A percentile compares a stretch with the other conserved stretches of the same genome.
phyloP scores from a whole-genome alignment of 169 alveolate genomes.

The Cryptosporidium tyzzeri region DNA sequence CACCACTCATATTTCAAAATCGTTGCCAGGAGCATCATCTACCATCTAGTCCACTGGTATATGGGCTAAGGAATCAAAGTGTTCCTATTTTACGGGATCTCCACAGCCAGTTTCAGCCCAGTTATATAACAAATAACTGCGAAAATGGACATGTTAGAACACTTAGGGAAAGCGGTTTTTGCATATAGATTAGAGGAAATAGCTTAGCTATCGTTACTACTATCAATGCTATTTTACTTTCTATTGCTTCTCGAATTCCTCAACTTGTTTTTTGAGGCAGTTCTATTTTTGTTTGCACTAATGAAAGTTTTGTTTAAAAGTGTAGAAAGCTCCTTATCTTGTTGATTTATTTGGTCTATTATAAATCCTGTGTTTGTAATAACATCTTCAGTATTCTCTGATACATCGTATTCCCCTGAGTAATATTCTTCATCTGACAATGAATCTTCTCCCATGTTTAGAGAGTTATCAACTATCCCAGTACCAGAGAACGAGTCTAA shows the following conservation, averaged over 20 bases:
- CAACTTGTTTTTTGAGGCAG: background rate
- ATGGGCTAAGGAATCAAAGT: slow-evolving; percentile 10
- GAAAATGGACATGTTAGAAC: slow-evolving; percentile 1
- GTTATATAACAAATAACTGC: background rate
- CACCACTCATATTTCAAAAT: background rate
- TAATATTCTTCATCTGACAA: slow-evolving; percentile 35
- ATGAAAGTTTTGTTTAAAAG: slow-evolving; percentile 28
- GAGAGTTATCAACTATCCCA: slow-evolving; percentile 10
- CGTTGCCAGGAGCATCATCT: background rate
- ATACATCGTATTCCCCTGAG: slow-evolving; percentile 8
- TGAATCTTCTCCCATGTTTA: background rate
- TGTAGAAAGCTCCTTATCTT: slow-evolving; percentile 57
- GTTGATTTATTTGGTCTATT: slow-evolving; percentile 58
- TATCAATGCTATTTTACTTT: background rate
- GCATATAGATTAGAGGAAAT: background rate
- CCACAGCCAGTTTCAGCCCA: background rate
- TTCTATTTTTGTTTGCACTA: background rate
- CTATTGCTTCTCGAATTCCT: background rate
- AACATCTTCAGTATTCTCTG: slow-evolving; percentile 32
- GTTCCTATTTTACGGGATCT: background rate
- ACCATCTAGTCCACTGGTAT: background rate
- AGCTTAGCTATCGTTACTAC: background rate
- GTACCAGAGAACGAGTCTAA: background rate
- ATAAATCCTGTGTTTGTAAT: slow-evolving; percentile 45
- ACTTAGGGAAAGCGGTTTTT: background rate